Percentiles rank a stretch among this genome's conserved stretches.
These are phyloP conservation scores for Biscutella auriculata DNA, from an alignment of 441 rosid genomes.

Conservation along the genomic window DNA sequence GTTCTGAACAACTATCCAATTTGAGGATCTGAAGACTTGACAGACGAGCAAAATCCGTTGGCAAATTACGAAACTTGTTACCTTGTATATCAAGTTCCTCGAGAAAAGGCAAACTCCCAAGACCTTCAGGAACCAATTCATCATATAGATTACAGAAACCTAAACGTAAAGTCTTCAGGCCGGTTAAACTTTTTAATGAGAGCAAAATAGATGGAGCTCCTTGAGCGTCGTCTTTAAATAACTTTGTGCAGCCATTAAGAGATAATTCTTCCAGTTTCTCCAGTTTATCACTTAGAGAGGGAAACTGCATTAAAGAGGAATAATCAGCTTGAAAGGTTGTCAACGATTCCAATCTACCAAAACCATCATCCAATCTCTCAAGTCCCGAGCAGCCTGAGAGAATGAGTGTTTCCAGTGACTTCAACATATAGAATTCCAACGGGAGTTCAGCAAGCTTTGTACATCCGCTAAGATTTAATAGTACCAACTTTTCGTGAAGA, in stretches of 20 bases:
- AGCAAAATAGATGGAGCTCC: not conserved
- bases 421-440: not conserved
- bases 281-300: not conserved
- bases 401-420: slow-evolving; percentile 10
- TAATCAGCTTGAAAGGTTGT: not conserved
- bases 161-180: not conserved
- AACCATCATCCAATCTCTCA: slow-evolving; percentile 1
- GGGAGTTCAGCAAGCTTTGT: not conserved
- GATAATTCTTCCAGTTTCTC: not conserved
- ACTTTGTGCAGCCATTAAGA: not conserved
- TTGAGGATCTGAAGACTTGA: not conserved
- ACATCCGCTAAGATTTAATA: not conserved
- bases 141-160: slow-evolving; percentile 6
- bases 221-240: not conserved
- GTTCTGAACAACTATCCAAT: slow-evolving; percentile 1
- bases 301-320: not conserved
- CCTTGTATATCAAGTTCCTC: not conserved
- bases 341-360: not conserved
- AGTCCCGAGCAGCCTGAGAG: slow-evolving; percentile 9
- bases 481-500: not conserved
- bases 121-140: not conserved
- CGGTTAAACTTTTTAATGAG: not conserved
- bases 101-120: not conserved
- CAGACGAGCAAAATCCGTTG: not conserved
- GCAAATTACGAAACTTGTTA: not conserved